Evolutionary conservation across 345 rosid genomes (phyloP), one percentile per base, ranked within the genome.

Genomic region (Boechera divaricarpa): DNA sequence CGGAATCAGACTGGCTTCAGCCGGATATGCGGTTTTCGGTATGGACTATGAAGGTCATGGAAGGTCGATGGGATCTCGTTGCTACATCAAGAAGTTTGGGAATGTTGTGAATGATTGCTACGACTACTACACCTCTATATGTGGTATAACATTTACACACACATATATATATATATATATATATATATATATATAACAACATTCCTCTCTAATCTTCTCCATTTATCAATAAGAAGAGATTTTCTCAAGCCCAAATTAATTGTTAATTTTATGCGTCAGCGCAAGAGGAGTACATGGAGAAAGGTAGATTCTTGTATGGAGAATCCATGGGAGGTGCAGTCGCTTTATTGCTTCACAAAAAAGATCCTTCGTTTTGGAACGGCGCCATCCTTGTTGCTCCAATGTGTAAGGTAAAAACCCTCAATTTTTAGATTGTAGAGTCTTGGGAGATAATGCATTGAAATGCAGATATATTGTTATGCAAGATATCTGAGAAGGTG

Each of bases 251-350:
- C 12, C 13, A 36, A 21, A 24, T 7, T 62, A 12, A 12, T 1
- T 39, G 33, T 51, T 39, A 13, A 41, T 3, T 24, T 36, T 26
- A 26, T 35, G 39, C 3, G 62, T 31, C 41, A 91, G 98, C 83
- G 8, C 89, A 81, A 72, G 90, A 87, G 76, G 94, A 86, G 67
- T 93, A 88, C 85, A 83, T 81, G 72, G 82, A 84, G 15, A 96
- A 87, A 82, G 83, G 85, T 52, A 90, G 98, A 82, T 93, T 96
- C 87, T 81, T 96, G 80, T 96, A 91, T 49, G 98, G 98, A 24
- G 99, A 96, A 68, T 96, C 99, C 48, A 93, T 96, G 99, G 99
- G 97, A 80, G 99, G 98, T 49, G 99, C 99, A 36, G 98, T 96
- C 56, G 77, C 94, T 42, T 77, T 96, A 42, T 76, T 96, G 48